Conservation (phyloP, 805 yeast genomes). For the Candida tibetensis region DNA sequence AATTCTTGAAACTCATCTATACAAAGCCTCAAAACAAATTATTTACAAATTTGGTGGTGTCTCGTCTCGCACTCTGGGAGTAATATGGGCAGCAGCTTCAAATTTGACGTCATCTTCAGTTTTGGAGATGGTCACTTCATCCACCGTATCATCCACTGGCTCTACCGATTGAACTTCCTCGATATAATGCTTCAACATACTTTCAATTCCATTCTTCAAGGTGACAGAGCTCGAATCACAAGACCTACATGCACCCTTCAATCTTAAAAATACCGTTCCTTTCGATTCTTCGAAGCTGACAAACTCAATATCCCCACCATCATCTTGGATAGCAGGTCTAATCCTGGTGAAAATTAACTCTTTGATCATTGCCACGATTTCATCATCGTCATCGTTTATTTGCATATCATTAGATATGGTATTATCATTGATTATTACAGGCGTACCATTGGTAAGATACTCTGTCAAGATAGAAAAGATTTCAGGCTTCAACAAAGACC, state of each 20-base stretch:
- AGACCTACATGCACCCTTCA: conserved; percentile 72
- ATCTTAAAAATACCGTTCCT: conserved; percentile 57
- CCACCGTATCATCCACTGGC: conserved; percentile 43
- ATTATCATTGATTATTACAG: conserved; percentile 44
- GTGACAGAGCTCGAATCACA: conserved; percentile 67
- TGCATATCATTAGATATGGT: conserved; percentile 31
- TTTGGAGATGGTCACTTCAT: neutral
- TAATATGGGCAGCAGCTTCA: conserved; percentile 19
- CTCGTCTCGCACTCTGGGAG: conserved; percentile 27
- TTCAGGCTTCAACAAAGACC: conserved; percentile 66
- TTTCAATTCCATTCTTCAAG: conserved; percentile 64
- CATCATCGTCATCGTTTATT: conserved; percentile 61
- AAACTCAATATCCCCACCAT: conserved; percentile 73
- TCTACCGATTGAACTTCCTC: conserved; percentile 63
- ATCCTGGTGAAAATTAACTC: conserved; percentile 68
- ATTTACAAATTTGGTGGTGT: conserved; percentile 27
- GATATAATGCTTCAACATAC: conserved; percentile 67
- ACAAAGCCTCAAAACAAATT: neutral
- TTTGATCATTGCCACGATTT: conserved; percentile 62
- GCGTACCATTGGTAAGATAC: conserved; percentile 52
- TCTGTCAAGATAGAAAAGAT: conserved; percentile 59
- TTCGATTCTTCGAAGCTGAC: conserved; percentile 51
- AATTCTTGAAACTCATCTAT: too few species aligned
- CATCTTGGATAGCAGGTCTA: conserved; percentile 72
- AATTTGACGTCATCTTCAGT: conserved; percentile 14